phyloP scores from a whole-genome alignment of 495 filamentous ascomycete genomes.

The Xylaria curta region DNA sequence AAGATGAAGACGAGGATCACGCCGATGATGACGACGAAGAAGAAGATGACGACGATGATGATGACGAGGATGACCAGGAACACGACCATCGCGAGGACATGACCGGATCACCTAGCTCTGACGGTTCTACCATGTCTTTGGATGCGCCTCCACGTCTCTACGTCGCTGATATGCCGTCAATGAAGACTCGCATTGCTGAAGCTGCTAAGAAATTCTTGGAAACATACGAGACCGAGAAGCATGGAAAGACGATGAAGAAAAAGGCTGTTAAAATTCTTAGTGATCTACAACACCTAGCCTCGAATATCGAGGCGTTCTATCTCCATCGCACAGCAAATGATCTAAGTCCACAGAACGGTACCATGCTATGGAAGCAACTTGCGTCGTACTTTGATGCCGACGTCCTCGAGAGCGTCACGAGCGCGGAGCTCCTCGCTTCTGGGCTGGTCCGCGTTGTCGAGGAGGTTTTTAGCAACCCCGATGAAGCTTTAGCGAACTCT shows the following conservation, averaged over 20 bases:
- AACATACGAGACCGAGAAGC: constrained; percentile 77
- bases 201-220: constrained; percentile 84
- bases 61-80: constrained; percentile 61
- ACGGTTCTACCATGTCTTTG: constrained; percentile 63
- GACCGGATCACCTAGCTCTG: constrained; percentile 72
- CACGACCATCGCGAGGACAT: constrained; percentile 60
- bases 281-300: constrained; percentile 72
- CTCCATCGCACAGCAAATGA: constrained; percentile 53
- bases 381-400: constrained; percentile 90
- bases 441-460: constrained; percentile 85
- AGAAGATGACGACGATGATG: constrained; percentile 32
- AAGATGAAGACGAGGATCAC: constrained; percentile 54
- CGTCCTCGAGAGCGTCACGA: constrained; percentile 91
- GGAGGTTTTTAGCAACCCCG: constrained; percentile 76
- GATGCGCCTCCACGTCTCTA: constrained; percentile 54
- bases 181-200: constrained; percentile 75
- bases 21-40: constrained; percentile 26
- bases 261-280: constrained; percentile 78
- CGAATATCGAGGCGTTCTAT: constrained; percentile 74
- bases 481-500: constrained; percentile 58
- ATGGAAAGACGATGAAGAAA: constrained; percentile 70
- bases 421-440: constrained; percentile 89
- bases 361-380: constrained; percentile 73
- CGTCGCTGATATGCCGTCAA: constrained; percentile 60
- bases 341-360: constrained; percentile 57